Conservation (phyloP, 2,329 filamentous ascomycete genomes). For the Pyricularia pennisetigena region DNA sequence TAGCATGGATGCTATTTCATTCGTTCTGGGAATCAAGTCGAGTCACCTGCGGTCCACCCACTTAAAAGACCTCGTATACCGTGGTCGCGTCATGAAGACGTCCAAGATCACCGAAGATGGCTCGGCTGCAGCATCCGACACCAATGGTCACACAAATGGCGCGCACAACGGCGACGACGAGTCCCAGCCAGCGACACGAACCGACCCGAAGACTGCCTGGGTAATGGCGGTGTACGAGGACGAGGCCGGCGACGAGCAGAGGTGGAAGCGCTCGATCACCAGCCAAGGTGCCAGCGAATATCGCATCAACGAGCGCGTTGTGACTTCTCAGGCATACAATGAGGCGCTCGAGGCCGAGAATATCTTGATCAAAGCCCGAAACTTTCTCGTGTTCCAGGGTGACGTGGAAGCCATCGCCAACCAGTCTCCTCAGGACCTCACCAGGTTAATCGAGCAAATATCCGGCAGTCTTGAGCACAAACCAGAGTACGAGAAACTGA, state of each 20-base stretch:
- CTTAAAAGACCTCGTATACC: slow-evolving; percentile 90
- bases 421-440: slow-evolving; percentile 89
- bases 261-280: slow-evolving; percentile 93
- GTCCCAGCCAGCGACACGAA: slow-evolving; percentile 52
- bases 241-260: slow-evolving; percentile 87
- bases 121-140: slow-evolving; percentile 49
- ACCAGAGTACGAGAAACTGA: slow-evolving; percentile 83
- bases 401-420: slow-evolving; percentile 96
- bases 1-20: slow-evolving; percentile 98
- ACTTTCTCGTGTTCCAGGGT: slow-evolving; percentile 97
- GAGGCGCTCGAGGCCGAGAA: slow-evolving; percentile 86
- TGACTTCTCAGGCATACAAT: slow-evolving; percentile 89
- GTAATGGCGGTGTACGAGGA: slow-evolving; percentile 99
- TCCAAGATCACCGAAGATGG: slow-evolving; percentile 89
- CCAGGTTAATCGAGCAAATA: slow-evolving; percentile 90
- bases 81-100: slow-evolving; percentile 83
- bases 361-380: slow-evolving; percentile 94
- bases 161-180: slow-evolving; percentile 50
- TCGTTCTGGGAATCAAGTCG: slow-evolving; percentile 96
- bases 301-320: slow-evolving; percentile 85
- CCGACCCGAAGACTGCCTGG: slow-evolving; percentile 91
- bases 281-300: slow-evolving; percentile 85
- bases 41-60: slow-evolving; percentile 94
- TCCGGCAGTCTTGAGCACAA: slow-evolving; percentile 94
- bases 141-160: slow-evolving; percentile 53